Evolutionary conservation across 768 basidiomycete species (phyloP).

Genomic region (Calvatia gigantea): DNA sequence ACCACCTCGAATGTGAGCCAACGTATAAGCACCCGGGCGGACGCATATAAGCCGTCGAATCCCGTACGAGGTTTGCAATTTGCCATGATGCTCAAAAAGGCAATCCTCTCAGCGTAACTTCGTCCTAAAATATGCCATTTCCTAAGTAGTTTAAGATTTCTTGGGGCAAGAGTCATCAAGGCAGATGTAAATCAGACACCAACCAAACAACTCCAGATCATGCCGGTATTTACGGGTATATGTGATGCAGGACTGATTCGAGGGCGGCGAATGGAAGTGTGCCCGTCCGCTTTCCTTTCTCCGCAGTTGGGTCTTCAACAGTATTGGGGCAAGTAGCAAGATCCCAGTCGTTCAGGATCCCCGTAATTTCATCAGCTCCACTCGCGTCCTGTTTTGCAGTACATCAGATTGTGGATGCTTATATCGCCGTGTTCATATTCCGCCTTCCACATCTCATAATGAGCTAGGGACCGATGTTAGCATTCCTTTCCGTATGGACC

Average conservation of each 20-base stretch:
- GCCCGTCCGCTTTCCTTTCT: not conserved
- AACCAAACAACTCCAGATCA: not conserved
- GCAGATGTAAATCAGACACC: not conserved
- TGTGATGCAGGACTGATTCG: not conserved
- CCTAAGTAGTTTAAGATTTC: not conserved
- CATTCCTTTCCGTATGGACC: not conserved
- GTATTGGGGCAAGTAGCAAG: not conserved
- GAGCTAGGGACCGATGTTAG: not conserved
- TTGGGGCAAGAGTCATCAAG: not conserved
- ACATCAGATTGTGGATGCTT: not conserved
- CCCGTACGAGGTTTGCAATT: not conserved
- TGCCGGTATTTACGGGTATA: not conserved
- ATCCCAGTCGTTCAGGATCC: not conserved
- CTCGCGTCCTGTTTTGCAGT: not conserved
- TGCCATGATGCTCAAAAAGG: not conserved
- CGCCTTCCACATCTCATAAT: not conserved
- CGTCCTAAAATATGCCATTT: not conserved
- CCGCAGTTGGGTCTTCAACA: not conserved
- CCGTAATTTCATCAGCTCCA: not conserved
- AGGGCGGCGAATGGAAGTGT: not conserved
- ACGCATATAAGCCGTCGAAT: not conserved
- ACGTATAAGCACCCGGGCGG: not conserved
- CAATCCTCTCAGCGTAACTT: fast-evolving
- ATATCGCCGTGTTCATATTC: not conserved
- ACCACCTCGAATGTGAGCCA: not conserved